A percentile compares a stretch with the other conserved stretches of the same genome.
phyloP scores from a whole-genome alignment of 495 filamentous ascomycete species.

The Daldinia childiae region DNA sequence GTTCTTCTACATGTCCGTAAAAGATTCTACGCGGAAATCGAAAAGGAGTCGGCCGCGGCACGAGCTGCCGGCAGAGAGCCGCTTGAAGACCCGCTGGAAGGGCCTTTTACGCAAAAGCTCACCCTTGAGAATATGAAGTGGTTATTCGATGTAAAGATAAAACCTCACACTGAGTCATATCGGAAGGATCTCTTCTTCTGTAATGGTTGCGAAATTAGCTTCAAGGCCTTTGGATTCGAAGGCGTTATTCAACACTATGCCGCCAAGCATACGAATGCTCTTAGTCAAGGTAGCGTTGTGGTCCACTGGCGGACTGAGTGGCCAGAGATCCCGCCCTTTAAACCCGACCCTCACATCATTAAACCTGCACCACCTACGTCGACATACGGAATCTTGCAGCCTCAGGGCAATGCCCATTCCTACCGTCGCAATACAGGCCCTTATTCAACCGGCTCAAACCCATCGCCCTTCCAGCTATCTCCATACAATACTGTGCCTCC shows the following conservation, averaged over 20 bases:
- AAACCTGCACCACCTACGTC: conserved; percentile 1
- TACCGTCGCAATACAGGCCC: conserved; percentile 2
- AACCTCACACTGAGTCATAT: conserved; percentile 67
- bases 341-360: conserved; percentile 5
- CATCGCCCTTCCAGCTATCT: conserved; percentile 8
- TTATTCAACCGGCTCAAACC: conserved; percentile 17
- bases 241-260: conserved; percentile 82
- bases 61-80: conserved; percentile 54
- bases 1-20: conserved; percentile 70
- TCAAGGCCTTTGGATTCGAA: conserved; percentile 76
- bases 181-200: conserved; percentile 79
- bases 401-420: not conserved
- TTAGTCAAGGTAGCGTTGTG: conserved; percentile 73
- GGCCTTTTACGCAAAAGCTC: conserved; percentile 65
- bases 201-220: conserved; percentile 68
- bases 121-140: conserved; percentile 88
- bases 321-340: conserved; percentile 74
- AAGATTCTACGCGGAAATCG: conserved; percentile 67
- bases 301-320: conserved; percentile 83
- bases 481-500: conserved; percentile 8
- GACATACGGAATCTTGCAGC: conserved; percentile 10
- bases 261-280: conserved; percentile 75
- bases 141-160: conserved; percentile 80
- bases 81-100: conserved; percentile 58
- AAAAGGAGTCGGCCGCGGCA: conserved; percentile 58